Conservation (phyloP, 176 grass and related monocot genomes). For the Carex littledalei region DNA sequence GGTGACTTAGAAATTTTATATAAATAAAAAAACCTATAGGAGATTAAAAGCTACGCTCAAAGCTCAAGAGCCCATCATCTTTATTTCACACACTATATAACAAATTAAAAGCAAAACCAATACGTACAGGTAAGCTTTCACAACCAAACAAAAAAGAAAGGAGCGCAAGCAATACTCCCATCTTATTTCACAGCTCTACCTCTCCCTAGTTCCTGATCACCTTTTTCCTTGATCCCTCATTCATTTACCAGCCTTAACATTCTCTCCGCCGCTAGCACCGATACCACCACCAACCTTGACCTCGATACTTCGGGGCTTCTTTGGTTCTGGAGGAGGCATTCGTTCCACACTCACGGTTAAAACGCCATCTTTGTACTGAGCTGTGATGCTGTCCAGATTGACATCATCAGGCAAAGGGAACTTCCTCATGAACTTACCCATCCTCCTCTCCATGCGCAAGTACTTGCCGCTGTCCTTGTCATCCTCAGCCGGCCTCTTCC, state of each 20-base stretch:
- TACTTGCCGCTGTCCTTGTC: slow-evolving; percentile 30
- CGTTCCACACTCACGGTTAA: slow-evolving; percentile 54
- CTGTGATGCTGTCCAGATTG: slow-evolving; percentile 35
- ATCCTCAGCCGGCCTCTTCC: slow-evolving; percentile 38
- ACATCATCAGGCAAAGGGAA: slow-evolving; percentile 48
- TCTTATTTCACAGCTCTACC: background rate
- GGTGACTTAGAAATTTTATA: too few species aligned
- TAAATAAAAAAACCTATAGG: too few species aligned
- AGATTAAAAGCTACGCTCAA: too few species aligned
- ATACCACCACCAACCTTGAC: slow-evolving; percentile 26
- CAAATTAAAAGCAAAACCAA: background rate
- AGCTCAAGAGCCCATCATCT: too few species aligned
- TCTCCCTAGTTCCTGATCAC: background rate
- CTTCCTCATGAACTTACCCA: slow-evolving; percentile 64
- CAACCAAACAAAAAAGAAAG: background rate
- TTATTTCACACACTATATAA: background rate
- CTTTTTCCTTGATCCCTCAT: background rate
- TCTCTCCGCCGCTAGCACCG: background rate
- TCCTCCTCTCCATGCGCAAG: slow-evolving; percentile 50
- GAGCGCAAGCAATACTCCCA: background rate
- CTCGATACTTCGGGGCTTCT: slow-evolving; percentile 48
- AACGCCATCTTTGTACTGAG: slow-evolving; percentile 49
- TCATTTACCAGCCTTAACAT: background rate
- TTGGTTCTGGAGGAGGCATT: slow-evolving; percentile 45
- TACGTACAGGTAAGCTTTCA: too few species aligned